Base-by-base conservation (phyloP, 495 filamentous ascomycete species). In the Penicillium coprophilum region DNA sequence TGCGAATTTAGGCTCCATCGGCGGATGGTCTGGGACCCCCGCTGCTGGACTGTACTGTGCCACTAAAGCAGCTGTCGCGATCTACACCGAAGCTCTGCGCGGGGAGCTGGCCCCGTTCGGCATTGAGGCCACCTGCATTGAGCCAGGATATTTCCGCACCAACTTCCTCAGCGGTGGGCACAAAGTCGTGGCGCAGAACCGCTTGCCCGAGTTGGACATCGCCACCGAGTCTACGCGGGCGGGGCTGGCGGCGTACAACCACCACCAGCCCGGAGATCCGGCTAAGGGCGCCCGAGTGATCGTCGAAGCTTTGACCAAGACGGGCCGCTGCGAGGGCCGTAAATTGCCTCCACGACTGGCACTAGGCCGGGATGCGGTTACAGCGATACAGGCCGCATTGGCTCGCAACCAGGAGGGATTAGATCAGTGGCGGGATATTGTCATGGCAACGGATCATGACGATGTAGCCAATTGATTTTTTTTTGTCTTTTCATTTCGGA, bases 71-170 rank as follows among this genome's bases (percentile, higher is more conserved):
- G 45, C 45, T 0, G 15, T 47, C 13, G 45, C 45, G 15, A 1
- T 30, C 24, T 32, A 19, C 27, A 47, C 45, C 5, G 45, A 47
- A 17, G 12, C 45, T 20, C 15, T 47, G 5, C 8, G 27, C 6
- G 4, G 58, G 1, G 80, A 83, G 53, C 53, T 81, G 15, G 61
- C 57, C 31, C 66, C 71, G 10, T 73, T 83, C 31, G 70, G 71
- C 3, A 76, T 85, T 47, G 63, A 74, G 2, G 76, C 60, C 12
- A 68, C 70, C 6, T 53, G 69, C 6, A 59, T 84, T 30, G 80
- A 83, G 68, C 80, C 80, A 17, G 80, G 80, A 56, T 76, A 71
- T 52, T 82, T 82, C 59, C 68, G 80, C 15, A 81, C 77, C 0
- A 62, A 63, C 31, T 68, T 83, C 24, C 54, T 66, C 4, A 53